Conservation (phyloP, 345 rosid species). For the Clarkia xantiana region DNA sequence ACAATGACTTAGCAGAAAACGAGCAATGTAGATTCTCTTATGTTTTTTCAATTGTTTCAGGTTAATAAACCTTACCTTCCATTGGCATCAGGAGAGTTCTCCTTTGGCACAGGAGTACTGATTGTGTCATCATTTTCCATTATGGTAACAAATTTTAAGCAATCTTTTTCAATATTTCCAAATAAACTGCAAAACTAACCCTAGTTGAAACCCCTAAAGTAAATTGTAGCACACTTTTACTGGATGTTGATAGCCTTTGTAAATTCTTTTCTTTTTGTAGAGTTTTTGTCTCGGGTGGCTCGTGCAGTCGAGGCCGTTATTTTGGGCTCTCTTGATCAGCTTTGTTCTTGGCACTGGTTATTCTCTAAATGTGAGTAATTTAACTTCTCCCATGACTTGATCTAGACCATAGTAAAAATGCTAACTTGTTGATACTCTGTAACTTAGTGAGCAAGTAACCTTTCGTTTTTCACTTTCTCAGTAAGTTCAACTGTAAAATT, state of each 20-base stretch:
- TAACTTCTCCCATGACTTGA: not conserved
- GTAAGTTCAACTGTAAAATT: too few species aligned
- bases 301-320: slow-evolving; percentile 80
- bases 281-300: slow-evolving; percentile 89
- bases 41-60: slow-evolving; percentile 19
- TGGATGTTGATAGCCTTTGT: not conserved
- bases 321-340: slow-evolving; percentile 87
- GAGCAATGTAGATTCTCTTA: too few species aligned
- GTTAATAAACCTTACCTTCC: slow-evolving; percentile 97
- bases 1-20: too few species aligned
- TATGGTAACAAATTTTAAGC: slow-evolving; percentile 39
- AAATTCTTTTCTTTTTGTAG: slow-evolving; percentile 21
- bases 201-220: too few species aligned
- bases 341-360: slow-evolving; percentile 89
- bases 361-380: slow-evolving; percentile 67
- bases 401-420: not conserved
- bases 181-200: not conserved
- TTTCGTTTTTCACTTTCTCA: too few species aligned
- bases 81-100: slow-evolving; percentile 85
- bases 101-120: slow-evolving; percentile 41
- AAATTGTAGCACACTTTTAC: not conserved
- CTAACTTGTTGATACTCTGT: not conserved
- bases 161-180: too few species aligned
- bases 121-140: slow-evolving; percentile 52
- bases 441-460: too few species aligned